Evolutionary conservation across 257 asterid genomes (phyloP).

Genomic region (Petunia axillaris): DNA sequence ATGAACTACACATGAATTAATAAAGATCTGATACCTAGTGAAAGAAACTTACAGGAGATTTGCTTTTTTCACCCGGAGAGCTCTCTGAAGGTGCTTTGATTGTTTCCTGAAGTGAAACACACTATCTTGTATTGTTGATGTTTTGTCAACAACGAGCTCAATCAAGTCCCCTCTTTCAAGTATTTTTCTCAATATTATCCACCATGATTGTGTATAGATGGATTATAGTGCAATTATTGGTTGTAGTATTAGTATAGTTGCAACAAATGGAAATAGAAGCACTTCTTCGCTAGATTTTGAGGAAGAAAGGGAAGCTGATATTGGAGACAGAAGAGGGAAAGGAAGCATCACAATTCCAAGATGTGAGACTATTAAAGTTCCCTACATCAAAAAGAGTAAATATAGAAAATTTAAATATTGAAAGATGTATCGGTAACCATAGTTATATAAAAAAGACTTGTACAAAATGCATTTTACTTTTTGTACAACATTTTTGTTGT

Average conservation of each 20-base stretch:
- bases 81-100: slow-evolving; percentile 89
- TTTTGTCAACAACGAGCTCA: slow-evolving; percentile 97
- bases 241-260: not conserved
- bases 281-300: not conserved
- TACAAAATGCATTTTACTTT: too few relatives aligned
- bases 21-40: slow-evolving; percentile 45
- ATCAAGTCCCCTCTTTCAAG: slow-evolving; percentile 95
- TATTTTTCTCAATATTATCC: slow-evolving; percentile 94
- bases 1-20: not conserved
- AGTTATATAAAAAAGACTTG: not conserved
- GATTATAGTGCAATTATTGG: slow-evolving; percentile 25
- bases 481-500: not conserved
- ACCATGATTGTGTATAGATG: slow-evolving; percentile 71
- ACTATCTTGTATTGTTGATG: slow-evolving; percentile 96
- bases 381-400: not conserved
- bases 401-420: too few relatives aligned
- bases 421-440: not conserved
- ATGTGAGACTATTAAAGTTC: not conserved
- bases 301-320: too few relatives aligned
- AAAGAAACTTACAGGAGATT: slow-evolving; percentile 79
- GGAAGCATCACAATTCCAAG: not conserved
- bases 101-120: slow-evolving; percentile 97
- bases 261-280: not conserved
- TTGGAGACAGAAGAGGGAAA: not conserved
- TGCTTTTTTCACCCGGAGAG: slow-evolving; percentile 98